Evolutionary conservation across 345 rosid species (phyloP).

Genomic region (Linum trigynum): DNA sequence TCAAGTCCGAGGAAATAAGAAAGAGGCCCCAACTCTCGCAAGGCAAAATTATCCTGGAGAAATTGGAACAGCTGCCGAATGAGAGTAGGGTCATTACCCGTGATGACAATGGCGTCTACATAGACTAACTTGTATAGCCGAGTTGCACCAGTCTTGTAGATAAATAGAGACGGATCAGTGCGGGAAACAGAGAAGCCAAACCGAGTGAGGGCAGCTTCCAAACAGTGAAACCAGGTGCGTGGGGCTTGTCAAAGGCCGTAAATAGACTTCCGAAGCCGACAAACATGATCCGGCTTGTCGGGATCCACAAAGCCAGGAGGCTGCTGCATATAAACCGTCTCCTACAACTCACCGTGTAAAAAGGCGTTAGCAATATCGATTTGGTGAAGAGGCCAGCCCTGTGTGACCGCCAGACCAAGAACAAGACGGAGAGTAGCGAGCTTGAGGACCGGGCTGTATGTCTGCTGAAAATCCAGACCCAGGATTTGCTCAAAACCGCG

Average conservation of each 20-base stretch:
- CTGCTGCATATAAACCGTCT: not conserved
- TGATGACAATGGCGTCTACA: not conserved
- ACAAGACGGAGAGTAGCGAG: not conserved
- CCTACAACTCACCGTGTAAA: not conserved
- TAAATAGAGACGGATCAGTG: not conserved
- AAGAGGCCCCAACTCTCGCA: not conserved
- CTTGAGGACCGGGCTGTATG: slow-evolving; percentile 9
- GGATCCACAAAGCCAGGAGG: not conserved
- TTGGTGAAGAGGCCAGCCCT: not conserved
- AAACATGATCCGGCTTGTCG: not conserved
- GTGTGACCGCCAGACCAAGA: not conserved
- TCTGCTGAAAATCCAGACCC: slow-evolving; percentile 8
- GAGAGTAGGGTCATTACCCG: not conserved
- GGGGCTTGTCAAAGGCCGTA: not conserved
- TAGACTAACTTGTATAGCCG: not conserved
- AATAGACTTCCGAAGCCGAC: not conserved
- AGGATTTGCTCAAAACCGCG: slow-evolving; percentile 2
- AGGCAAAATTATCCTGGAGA: not conserved
- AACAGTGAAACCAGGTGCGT: not conserved
- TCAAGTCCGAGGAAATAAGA: slow-evolving; percentile 7
- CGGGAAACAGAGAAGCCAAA: not conserved
- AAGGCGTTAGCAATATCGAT: slow-evolving; percentile 1
- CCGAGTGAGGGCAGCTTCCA: too few relatives aligned
- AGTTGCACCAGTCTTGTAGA: not conserved
- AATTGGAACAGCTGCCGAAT: not conserved